These are phyloP conservation scores for Akanthomyces uredinophilus DNA, from an alignment of 2,329 filamentous ascomycete genomes.

Conservation along the genomic window DNA sequence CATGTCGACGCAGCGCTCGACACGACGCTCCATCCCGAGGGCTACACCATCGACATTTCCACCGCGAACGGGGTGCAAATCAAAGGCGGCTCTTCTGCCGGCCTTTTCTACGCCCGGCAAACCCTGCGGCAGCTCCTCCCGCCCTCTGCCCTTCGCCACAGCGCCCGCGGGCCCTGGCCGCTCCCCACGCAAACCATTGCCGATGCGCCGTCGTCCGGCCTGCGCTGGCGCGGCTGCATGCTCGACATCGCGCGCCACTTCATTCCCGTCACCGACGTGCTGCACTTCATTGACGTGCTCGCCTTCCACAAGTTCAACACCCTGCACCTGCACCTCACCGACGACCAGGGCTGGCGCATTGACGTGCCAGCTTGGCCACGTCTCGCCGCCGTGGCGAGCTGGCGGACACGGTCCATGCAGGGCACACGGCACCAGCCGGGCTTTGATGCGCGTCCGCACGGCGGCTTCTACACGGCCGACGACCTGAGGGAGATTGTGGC, in stretches of 20 bases:
- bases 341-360: conserved; percentile 19
- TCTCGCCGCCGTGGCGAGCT: conserved; percentile 16
- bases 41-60: conserved; percentile 3
- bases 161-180: conserved; percentile 14
- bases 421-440: conserved; percentile 10
- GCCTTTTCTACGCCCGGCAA: conserved; percentile 17
- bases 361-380: conserved; percentile 16
- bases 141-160: conserved; percentile 4
- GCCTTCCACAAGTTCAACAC: conserved; percentile 19
- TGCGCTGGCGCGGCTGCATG: conserved; percentile 20
- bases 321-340: conserved; percentile 18
- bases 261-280: conserved; percentile 19
- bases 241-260: conserved; percentile 20
- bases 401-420: conserved; percentile 17
- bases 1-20: neutral
- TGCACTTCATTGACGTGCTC: conserved; percentile 18
- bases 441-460: conserved; percentile 17
- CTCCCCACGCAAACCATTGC: conserved; percentile 13
- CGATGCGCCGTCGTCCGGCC: conserved; percentile 16
- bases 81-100: neutral
- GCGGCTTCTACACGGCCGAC: conserved; percentile 17
- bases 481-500: conserved; percentile 17
- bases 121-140: conserved; percentile 18
- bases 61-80: neutral
- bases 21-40: neutral